These are phyloP conservation scores for Telfairia occidentalis DNA, from an alignment of 331 rosid genomes.

Conservation along the genomic window DNA sequence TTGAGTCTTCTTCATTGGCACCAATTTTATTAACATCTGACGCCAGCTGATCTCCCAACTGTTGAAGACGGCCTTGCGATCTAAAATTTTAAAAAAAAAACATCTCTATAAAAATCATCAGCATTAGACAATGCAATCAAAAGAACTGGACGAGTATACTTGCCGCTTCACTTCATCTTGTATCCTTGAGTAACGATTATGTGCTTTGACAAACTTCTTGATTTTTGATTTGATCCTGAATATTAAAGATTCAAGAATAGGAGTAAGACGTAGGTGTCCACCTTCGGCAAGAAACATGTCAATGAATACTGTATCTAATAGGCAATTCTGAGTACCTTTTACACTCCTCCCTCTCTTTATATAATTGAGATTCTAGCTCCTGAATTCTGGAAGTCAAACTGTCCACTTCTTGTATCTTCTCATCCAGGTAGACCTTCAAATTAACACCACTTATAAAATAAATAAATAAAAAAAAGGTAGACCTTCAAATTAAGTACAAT, in stretches of 20 bases:
- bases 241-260: slow-evolving; percentile 14
- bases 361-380: slow-evolving; percentile 77
- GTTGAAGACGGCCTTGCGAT: slow-evolving; percentile 65
- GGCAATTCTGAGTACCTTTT: slow-evolving; percentile 37
- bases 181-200: slow-evolving; percentile 40
- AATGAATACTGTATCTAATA: slow-evolving; percentile 3
- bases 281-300: slow-evolving; percentile 16
- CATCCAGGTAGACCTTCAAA: slow-evolving; percentile 50
- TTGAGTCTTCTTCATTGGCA: slow-evolving; percentile 70
- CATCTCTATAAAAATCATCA: background rate
- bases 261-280: background rate
- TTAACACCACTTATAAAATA: no score
- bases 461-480: no score
- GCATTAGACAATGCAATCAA: background rate
- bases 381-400: slow-evolving; percentile 74
- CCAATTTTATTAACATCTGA: slow-evolving; percentile 45
- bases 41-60: slow-evolving; percentile 71
- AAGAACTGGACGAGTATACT: slow-evolving; percentile 12
- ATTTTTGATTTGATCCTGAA: slow-evolving; percentile 65
- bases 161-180: slow-evolving; percentile 77
- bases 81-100: slow-evolving; percentile 35
- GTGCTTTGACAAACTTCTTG: slow-evolving; percentile 60
- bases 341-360: slow-evolving; percentile 59
- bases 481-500: slow-evolving; percentile 31
- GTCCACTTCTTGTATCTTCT: slow-evolving; percentile 71